These are phyloP conservation scores for Saccharomyces jurei DNA, from an alignment of 805 yeast species.

Conservation along the genomic window DNA sequence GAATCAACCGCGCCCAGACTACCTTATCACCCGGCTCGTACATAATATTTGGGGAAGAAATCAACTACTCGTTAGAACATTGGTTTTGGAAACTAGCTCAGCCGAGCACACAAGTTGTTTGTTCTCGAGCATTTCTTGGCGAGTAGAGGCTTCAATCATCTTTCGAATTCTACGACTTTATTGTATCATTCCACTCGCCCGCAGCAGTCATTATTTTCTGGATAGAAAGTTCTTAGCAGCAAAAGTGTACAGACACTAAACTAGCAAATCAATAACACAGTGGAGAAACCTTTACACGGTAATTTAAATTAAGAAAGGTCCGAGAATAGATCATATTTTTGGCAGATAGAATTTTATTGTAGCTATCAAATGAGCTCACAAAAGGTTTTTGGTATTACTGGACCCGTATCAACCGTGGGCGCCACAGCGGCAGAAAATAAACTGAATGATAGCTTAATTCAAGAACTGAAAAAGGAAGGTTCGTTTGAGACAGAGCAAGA, in stretches of 20 bases:
- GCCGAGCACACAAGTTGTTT: not conserved
- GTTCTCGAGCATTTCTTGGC: not conserved
- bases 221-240: not conserved
- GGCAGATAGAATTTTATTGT: not conserved
- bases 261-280: not conserved
- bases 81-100: not conserved
- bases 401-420: conserved; percentile 75
- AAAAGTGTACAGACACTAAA: not conserved
- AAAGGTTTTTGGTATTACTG: conserved; percentile 30
- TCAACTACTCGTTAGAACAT: not conserved
- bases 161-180: not conserved
- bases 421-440: conserved; percentile 75
- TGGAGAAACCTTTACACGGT: no score
- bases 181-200: not conserved
- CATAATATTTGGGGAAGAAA: not conserved
- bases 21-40: not conserved
- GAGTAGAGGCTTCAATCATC: not conserved
- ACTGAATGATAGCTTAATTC: conserved; percentile 67
- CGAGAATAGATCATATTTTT: no score
- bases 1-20: not conserved
- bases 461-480: conserved; percentile 71
- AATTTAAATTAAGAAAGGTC: not conserved
- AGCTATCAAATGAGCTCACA: conserved; percentile 24
- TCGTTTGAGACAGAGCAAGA: conserved; percentile 86
- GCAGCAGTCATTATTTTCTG: not conserved